Evolutionary conservation across 768 basidiomycete genomes (phyloP).

Genomic region (Hortiboletus campestris): DNA sequence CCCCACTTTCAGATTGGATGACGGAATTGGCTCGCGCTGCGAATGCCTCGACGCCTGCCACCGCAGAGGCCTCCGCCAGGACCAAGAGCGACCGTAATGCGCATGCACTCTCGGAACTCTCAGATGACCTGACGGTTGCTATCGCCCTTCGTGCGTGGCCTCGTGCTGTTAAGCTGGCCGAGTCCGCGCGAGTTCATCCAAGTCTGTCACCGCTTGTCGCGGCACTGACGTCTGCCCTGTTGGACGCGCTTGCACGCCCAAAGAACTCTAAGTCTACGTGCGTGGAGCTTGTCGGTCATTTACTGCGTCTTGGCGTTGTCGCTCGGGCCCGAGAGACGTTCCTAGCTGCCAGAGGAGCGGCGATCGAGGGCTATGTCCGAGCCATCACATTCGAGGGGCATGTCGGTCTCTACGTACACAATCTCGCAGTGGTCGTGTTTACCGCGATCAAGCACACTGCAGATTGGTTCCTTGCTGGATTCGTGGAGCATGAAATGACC

Average conservation of each 20-base stretch:
- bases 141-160: slow-evolving; percentile 90
- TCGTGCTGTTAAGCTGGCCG: slow-evolving; percentile 79
- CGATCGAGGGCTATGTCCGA: slow-evolving; percentile 75
- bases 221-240: slow-evolving; percentile 65
- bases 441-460: slow-evolving; percentile 96
- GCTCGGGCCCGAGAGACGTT: slow-evolving; percentile 82
- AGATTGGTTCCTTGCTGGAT: slow-evolving; percentile 96
- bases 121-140: slow-evolving; percentile 87
- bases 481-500: slow-evolving; percentile 92
- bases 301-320: slow-evolving; percentile 73
- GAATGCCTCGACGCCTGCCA: slow-evolving; percentile 32
- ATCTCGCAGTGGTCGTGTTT: slow-evolving; percentile 86
- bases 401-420: slow-evolving; percentile 79
- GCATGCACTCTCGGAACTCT: slow-evolving; percentile 87
- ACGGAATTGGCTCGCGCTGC: slow-evolving; percentile 59
- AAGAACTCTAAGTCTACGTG: slow-evolving; percentile 76
- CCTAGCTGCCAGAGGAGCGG: slow-evolving; percentile 69
- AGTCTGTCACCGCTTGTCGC: slow-evolving; percentile 61
- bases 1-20: slow-evolving; percentile 76
- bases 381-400: slow-evolving; percentile 91
- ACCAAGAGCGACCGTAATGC: slow-evolving; percentile 79
- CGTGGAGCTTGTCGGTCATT: slow-evolving; percentile 66
- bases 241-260: slow-evolving; percentile 70
- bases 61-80: slow-evolving; percentile 51
- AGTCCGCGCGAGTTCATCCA: slow-evolving; percentile 75